Conservation (phyloP, 2,329 filamentous ascomycete genomes). For the Aspergillus pseudoglaucus region DNA sequence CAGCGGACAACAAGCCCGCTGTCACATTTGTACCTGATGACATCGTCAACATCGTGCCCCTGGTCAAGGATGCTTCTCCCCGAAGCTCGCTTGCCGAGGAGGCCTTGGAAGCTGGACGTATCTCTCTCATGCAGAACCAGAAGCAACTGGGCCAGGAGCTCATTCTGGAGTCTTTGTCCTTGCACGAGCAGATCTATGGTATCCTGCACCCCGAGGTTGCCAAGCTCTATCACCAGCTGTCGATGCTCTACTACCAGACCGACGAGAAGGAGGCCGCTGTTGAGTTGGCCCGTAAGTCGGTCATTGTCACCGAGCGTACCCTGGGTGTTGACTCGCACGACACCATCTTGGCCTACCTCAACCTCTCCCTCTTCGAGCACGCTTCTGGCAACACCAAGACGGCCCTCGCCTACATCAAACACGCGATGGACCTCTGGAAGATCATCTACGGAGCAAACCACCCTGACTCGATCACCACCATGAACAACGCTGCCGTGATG, state of each 20-base stretch:
- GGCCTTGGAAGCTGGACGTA: conserved; percentile 87
- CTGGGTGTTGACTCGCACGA: conserved; percentile 89
- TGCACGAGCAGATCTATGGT: conserved; percentile 98
- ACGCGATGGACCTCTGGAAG: conserved; percentile 93
- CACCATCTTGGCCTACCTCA: conserved; percentile 91
- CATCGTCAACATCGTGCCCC: conserved; percentile 83
- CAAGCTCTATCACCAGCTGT: conserved; percentile 87
- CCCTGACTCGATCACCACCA: conserved; percentile 94
- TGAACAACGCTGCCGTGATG: conserved; percentile 99
- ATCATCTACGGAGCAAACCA: conserved; percentile 90
- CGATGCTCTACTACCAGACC: conserved; percentile 94
- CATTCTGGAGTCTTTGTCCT: conserved; percentile 85
- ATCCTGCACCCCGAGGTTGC: conserved; percentile 95
- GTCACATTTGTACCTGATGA: conserved; percentile 76
- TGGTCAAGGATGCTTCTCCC: conserved; percentile 90
- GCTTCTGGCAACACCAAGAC: conserved; percentile 81
- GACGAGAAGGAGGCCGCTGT: conserved; percentile 95
- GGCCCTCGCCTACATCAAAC: conserved; percentile 82
- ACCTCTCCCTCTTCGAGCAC: conserved; percentile 89
- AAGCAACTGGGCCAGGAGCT: conserved; percentile 94
- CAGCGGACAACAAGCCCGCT: conserved; percentile 41
- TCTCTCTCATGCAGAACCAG: conserved; percentile 92
- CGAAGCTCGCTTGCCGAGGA: conserved; percentile 89
- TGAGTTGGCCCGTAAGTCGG: conserved; percentile 91
- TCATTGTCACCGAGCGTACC: conserved; percentile 91